These are phyloP conservation scores for Dichotomocladium elegans DNA, from an alignment of 371 early-diverging fungal species.

Conservation along the genomic window DNA sequence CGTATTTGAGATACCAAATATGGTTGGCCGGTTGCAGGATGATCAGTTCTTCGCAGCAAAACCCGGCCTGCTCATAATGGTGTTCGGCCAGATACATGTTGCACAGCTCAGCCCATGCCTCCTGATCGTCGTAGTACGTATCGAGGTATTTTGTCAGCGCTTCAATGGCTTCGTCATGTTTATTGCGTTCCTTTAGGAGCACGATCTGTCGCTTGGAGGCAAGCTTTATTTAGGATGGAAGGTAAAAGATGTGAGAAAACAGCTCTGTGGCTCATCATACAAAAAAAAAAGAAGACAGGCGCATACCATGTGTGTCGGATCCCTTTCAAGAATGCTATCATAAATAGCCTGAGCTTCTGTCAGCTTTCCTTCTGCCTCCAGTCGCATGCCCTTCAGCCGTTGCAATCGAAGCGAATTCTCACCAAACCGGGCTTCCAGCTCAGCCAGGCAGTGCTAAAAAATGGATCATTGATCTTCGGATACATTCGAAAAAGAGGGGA, in stretches of 20 bases:
- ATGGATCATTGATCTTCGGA: background rate
- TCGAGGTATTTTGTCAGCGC: conserved; percentile 75
- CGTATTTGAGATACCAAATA: conserved; percentile 82
- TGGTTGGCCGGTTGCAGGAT: conserved; percentile 80
- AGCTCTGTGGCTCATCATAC: background rate
- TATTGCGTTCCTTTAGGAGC: conserved; percentile 61
- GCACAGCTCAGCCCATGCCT: conserved; percentile 85
- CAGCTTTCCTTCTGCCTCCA: conserved; percentile 70
- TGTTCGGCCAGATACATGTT: conserved; percentile 63
- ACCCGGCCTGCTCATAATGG: conserved; percentile 82
- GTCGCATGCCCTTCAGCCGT: conserved; percentile 63
- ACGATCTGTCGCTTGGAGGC: conserved; percentile 76
- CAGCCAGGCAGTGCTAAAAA: conserved; percentile 50
- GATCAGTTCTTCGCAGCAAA: conserved; percentile 86
- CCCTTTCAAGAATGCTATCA: conserved; percentile 59
- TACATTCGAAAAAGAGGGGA: background rate
- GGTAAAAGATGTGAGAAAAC: conserved; percentile 8
- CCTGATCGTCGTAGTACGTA: conserved; percentile 77
- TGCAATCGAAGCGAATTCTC: conserved; percentile 62
- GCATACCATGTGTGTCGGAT: conserved; percentile 66
- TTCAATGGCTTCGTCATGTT: conserved; percentile 68
- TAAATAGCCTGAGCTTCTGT: conserved; percentile 61
- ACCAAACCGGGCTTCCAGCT: conserved; percentile 60
- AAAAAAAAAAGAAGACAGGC: too few relatives aligned
- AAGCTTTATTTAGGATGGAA: conserved; percentile 26